A percentile compares a stretch with the other conserved stretches of the same genome.
These are phyloP conservation scores for Pyrenochaeta sp. DNA, from an alignment of 2,329 filamentous ascomycete genomes.

Conservation along the genomic window DNA sequence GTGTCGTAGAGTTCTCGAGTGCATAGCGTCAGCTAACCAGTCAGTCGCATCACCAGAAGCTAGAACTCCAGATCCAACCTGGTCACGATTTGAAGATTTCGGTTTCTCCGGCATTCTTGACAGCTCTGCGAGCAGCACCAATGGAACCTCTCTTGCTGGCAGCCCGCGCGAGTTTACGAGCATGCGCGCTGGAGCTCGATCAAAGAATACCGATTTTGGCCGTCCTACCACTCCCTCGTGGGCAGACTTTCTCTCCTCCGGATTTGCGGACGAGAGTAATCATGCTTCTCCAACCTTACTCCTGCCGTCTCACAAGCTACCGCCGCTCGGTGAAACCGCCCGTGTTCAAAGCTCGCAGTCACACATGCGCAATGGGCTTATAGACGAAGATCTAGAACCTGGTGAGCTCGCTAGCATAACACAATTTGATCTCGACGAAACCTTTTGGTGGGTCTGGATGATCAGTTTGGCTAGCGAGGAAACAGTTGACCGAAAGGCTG, in stretches of 20 bases:
- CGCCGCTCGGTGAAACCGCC: constrained; percentile 73
- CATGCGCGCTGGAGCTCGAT: constrained; percentile 71
- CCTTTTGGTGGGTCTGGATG: constrained; percentile 99
- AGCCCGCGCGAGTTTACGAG: constrained; percentile 76
- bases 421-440: constrained; percentile 85
- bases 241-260: constrained; percentile 96
- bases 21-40: constrained; percentile 88
- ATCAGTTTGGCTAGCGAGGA: constrained; percentile 93
- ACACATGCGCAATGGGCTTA: constrained; percentile 68
- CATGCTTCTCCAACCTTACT: constrained; percentile 70
- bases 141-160: constrained; percentile 30
- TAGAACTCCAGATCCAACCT: constrained; percentile 74
- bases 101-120: constrained; percentile 82
- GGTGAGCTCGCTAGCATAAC: constrained; percentile 94
- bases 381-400: constrained; percentile 77
- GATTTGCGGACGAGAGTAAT: constrained; percentile 81
- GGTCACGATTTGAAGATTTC: constrained; percentile 96
- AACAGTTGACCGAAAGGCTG: constrained; percentile 81
- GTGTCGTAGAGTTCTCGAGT: constrained; percentile 86
- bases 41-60: constrained; percentile 69
- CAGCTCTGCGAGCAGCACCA: constrained; percentile 60
- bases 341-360: constrained; percentile 88
- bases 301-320: constrained; percentile 91
- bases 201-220: constrained; percentile 70
- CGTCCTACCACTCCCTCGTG: constrained; percentile 95